Evolutionary conservation across 2,329 filamentous ascomycete species (phyloP).

Genomic region (Chrysoporthe cubensis): DNA sequence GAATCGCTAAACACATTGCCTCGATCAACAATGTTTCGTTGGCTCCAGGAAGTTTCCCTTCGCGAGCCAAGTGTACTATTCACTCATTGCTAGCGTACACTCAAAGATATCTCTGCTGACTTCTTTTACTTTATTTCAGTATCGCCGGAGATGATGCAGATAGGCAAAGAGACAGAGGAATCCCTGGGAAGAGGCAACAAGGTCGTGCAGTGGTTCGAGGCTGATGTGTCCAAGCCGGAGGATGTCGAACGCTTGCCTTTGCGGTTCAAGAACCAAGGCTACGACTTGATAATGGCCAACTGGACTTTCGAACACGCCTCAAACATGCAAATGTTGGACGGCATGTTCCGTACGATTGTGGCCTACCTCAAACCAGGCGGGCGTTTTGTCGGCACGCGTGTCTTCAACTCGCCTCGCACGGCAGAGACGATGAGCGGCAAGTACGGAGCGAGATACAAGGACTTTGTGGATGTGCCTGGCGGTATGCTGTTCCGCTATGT

Average conservation of each 20-base stretch:
- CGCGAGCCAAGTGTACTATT: too few species aligned
- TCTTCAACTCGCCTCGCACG: conserved; percentile 17
- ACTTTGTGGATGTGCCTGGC: conserved; percentile 22
- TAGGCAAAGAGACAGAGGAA: conserved; percentile 29
- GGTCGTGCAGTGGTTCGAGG: conserved; percentile 29
- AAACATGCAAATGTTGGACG: conserved; percentile 27
- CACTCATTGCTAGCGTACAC: too few species aligned
- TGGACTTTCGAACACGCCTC: conserved; percentile 32
- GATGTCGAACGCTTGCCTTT: conserved; percentile 26
- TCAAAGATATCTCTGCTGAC: not conserved
- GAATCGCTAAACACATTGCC: not conserved
- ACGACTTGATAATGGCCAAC: conserved; percentile 33
- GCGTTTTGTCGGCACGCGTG: conserved; percentile 30
- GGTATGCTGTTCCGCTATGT: conserved; percentile 24
- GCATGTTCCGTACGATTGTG: conserved; percentile 30
- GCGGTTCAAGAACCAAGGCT: conserved; percentile 25
- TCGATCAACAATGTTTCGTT: not conserved
- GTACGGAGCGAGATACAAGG: conserved; percentile 22
- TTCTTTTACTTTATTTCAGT: conserved; percentile 16
- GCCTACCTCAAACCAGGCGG: conserved; percentile 32
- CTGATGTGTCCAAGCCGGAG: conserved; percentile 28
- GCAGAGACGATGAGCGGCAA: conserved; percentile 15
- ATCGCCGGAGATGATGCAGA: conserved; percentile 36
- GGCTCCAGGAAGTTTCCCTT: not conserved
- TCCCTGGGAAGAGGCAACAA: conserved; percentile 18